Conservation (phyloP, 1,284 basidiomycete genomes). For the Apiotrichum mycotoxinovorans region DNA sequence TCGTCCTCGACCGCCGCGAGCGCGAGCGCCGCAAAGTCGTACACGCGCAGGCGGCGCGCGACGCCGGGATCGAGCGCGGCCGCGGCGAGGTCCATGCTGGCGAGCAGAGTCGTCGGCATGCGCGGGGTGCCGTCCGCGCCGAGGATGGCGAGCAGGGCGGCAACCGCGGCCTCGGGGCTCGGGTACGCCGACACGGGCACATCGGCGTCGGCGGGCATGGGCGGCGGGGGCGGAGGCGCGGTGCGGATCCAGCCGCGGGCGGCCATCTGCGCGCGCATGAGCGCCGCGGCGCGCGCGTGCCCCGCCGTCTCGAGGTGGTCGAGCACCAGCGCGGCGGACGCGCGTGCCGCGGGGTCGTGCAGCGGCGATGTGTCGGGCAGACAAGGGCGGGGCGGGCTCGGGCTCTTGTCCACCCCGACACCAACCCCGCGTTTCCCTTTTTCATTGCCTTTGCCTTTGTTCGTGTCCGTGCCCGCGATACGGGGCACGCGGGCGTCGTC, state of each 20-base stretch:
- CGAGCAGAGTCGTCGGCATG: not conserved
- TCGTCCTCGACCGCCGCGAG: too few species aligned
- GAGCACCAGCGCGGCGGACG: constrained; percentile 66
- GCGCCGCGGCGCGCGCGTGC: constrained; percentile 58
- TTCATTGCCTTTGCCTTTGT: not conserved
- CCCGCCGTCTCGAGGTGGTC: constrained; percentile 77
- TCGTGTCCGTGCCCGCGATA: not conserved
- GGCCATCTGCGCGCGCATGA: constrained; percentile 16
- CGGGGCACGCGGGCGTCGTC: constrained; percentile 2
- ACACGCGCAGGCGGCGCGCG: constrained; percentile 2
- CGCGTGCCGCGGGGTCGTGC: constrained; percentile 29
- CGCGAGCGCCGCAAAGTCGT: constrained; percentile 7
- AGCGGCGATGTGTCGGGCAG: constrained; percentile 10
- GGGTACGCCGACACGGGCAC: not conserved
- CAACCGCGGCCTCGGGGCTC: not conserved
- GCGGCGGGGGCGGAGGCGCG: not conserved
- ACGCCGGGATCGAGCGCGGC: not conserved
- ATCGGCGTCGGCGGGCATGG: not conserved
- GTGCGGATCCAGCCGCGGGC: constrained; percentile 22
- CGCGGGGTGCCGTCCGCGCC: not conserved
- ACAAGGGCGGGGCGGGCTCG: too few species aligned
- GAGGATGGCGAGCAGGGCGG: not conserved
- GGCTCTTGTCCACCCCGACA: not conserved
- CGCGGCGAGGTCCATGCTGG: not conserved
- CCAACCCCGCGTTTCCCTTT: not conserved